A percentile compares a stretch with the other conserved stretches of the same genome.
Evolutionary conservation across 1,139 yeast species (phyloP).

Genomic region (Groenewaldozyma auringiensis): DNA sequence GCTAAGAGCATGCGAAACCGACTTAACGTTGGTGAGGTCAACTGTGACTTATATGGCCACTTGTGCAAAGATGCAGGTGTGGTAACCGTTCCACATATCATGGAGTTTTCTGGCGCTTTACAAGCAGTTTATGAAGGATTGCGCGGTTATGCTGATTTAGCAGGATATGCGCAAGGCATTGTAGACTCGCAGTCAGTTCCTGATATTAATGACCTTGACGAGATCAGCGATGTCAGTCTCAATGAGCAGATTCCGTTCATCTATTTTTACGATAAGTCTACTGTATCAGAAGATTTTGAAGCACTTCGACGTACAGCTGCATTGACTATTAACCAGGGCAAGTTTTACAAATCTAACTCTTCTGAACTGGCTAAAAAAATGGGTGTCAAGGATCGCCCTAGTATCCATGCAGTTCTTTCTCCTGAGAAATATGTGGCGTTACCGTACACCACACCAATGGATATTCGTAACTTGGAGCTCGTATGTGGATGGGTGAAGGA

Average conservation of each 20-base stretch:
- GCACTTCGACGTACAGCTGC: conserved; percentile 31
- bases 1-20: conserved; percentile 28
- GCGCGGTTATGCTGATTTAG: conserved; percentile 29
- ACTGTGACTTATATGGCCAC: conserved; percentile 31
- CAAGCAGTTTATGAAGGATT: conserved; percentile 30
- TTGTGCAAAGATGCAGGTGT: conserved; percentile 30
- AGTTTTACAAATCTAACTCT: conserved; percentile 29
- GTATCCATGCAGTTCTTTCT: conserved; percentile 29
- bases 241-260: conserved; percentile 25
- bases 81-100: conserved; percentile 27
- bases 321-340: conserved; percentile 30
- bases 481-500: conserved; percentile 29
- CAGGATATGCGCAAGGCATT: conserved; percentile 29
- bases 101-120: conserved; percentile 28
- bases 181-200: conserved; percentile 17
- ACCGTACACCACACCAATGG: conserved; percentile 29
- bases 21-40: conserved; percentile 36
- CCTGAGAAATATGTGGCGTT: conserved; percentile 23
- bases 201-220: conserved; percentile 23
- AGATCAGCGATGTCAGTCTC: conserved; percentile 15
- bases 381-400: conserved; percentile 27
- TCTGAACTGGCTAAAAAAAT: conserved; percentile 24
- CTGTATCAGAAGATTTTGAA: conserved; percentile 35
- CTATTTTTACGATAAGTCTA: conserved; percentile 34
- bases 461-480: conserved; percentile 27